Base-by-base conservation (phyloP, 208 protist genomes). In the Acanthamoeba triangularis region DNA sequence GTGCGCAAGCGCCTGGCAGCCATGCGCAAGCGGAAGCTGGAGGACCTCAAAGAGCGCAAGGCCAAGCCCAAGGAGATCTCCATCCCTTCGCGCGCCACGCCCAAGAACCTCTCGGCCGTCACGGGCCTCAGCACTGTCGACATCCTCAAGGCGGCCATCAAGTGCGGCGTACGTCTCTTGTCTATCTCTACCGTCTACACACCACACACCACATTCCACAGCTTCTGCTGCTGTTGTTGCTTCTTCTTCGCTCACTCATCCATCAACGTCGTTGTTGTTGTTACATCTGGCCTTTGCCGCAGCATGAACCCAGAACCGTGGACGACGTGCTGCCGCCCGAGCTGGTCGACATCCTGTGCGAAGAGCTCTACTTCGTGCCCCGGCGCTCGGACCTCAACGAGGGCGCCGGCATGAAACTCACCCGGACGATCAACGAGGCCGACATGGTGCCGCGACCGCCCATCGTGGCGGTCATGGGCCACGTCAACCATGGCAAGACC, bases 401-500 rank as follows among this genome's bases (percentile, higher is more conserved):
- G 23, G 35, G 72, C 13, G 5, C 1, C 8, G 59, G 30, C 10
- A 52, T 23, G 37, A 20, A 25, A 16, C 11, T 78, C 37, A 41
- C n/a, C 23, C 44, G 54, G 1, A 47, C 33, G n/a, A 85, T 67
- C 41, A 25, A 74, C 10, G 30, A n/a, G 37, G 20, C 33, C 47
- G 54, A 65, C n/a, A 23, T 69, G 54, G 54, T 74, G 63, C 80
- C 52, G n/a, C 96, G 99, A 10, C 98, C 99, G 44, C 99, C 99
- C 2, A 97, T 99, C 41, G 99, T 99, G 0, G 99, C 99, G 16
- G 98, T 99, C 63, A 99, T 99, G 99, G 99, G 99, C 35, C 99
- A 99, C 96, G 99, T 99, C 54, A 99, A 99, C 96, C 99, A 99
- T 93, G 99, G 99, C 88, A 99, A 99, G 97, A 99, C 99, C 28